Percentiles rank a stretch among this genome's conserved stretches.
Conservation (phyloP, 441 rosid species). For the Viola pubescens region DNA sequence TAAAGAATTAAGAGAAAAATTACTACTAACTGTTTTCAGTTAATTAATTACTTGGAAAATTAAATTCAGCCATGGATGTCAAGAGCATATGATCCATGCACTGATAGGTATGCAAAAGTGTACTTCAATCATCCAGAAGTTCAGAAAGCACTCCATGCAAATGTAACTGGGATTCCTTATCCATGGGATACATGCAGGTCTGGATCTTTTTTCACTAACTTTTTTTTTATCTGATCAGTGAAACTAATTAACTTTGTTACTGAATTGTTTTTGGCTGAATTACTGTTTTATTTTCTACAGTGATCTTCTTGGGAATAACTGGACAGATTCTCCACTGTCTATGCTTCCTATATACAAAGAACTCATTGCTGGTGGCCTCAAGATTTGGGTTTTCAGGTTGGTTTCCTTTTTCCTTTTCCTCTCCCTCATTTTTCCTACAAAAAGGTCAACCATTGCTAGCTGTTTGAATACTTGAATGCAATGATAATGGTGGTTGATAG, state of each 20-base stretch:
- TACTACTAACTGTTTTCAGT: not conserved
- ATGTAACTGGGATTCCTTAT: conserved; percentile 56
- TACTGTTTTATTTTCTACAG: conserved; percentile 26
- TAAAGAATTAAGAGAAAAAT: no score
- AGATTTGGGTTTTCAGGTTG: conserved; percentile 84
- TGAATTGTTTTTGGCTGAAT: conserved; percentile 8
- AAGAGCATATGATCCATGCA: conserved; percentile 95
- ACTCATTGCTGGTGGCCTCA: conserved; percentile 70
- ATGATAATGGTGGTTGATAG: not conserved
- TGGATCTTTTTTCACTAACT: not conserved
- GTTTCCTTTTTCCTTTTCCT: conserved; percentile 6
- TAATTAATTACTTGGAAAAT: not conserved
- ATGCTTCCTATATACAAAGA: conserved; percentile 90
- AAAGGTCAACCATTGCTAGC: not conserved
- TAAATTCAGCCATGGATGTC: conserved; percentile 85
- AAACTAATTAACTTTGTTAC: not conserved
- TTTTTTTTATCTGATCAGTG: not conserved
- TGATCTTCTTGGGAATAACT: conserved; percentile 48
- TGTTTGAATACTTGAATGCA: not conserved
- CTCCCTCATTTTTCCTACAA: not conserved
- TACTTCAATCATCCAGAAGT: conserved; percentile 82
- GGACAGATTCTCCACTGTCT: conserved; percentile 80
- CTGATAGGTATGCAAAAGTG: conserved; percentile 59
- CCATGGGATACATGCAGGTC: conserved; percentile 85
- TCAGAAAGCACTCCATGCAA: conserved; percentile 91